Evolutionary conservation across 179 eudicot species (phyloP).

Genomic region (Carnegiea gigantea): DNA sequence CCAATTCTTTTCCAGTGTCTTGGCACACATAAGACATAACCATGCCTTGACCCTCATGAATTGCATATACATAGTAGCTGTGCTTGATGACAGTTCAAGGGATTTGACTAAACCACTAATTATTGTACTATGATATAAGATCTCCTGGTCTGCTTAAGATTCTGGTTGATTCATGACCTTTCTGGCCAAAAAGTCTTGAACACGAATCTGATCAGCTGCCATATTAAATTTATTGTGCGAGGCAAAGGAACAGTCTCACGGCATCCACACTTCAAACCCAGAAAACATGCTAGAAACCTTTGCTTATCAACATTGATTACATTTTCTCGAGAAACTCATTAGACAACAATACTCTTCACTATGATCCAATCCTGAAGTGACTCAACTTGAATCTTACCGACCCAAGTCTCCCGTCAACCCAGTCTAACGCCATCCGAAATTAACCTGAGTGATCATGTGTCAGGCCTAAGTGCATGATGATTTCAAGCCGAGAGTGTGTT

Average conservation of each 20-base stretch:
- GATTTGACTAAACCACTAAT: not conserved
- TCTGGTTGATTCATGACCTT: not conserved
- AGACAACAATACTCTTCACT: no score
- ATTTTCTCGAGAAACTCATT: no score
- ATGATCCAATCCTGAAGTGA: not conserved
- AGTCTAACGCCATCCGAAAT: not conserved
- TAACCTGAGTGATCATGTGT: not conserved
- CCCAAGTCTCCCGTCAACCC: no score
- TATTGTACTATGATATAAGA: not conserved
- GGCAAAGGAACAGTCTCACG: no score
- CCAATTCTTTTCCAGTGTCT: not conserved
- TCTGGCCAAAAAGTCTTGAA: no score
- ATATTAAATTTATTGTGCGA: no score
- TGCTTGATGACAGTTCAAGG: not conserved
- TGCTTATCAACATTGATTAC: no score
- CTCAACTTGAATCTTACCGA: not conserved
- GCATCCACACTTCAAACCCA: no score
- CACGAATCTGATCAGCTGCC: no score
- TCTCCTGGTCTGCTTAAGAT: not conserved
- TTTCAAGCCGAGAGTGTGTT: no score
- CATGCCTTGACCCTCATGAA: not conserved
- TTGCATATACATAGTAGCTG: not conserved
- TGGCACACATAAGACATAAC: not conserved
- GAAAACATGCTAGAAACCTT: no score
- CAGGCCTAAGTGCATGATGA: not conserved